Conservation (phyloP, 345 rosid species). For the Eucalyptus polyanthemos region DNA sequence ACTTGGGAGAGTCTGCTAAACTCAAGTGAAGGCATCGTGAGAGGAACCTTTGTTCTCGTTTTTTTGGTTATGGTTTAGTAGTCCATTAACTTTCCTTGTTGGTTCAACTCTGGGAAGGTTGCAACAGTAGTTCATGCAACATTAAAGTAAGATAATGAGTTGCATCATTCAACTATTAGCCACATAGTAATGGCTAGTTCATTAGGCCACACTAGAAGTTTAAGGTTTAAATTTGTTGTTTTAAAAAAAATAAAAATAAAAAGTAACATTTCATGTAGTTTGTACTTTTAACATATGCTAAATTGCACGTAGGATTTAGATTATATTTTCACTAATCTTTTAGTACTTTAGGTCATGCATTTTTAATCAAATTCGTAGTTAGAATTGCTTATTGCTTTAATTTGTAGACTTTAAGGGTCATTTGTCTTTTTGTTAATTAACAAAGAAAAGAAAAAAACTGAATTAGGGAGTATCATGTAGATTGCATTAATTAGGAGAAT, state of each 20-base stretch:
- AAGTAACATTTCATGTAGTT: not conserved
- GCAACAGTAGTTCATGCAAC: fast-evolving
- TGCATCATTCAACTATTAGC: not conserved
- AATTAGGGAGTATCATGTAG: not conserved
- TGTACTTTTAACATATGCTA: not conserved
- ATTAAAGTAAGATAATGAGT: not conserved
- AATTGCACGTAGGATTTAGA: not conserved
- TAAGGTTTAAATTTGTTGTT: not conserved
- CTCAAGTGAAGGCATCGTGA: not conserved
- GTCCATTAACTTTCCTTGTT: not conserved
- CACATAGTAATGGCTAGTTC: not conserved
- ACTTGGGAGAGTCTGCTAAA: not conserved
- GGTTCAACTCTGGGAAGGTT: not conserved
- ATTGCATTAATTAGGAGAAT: not conserved
- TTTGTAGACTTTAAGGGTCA: not conserved
- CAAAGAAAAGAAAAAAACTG: not conserved
- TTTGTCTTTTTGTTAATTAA: not conserved
- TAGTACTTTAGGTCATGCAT: not conserved
- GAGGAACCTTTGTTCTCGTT: not conserved
- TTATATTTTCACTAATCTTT: not conserved
- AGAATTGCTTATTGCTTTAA: not conserved
- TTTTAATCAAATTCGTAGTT: not conserved
- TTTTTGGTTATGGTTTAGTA: not conserved
- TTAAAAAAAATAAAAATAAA: too few species aligned
- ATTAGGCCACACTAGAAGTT: not conserved